Evolutionary conservation across 768 basidiomycete species (phyloP).

Genomic region (Leccinum rimulosum): DNA sequence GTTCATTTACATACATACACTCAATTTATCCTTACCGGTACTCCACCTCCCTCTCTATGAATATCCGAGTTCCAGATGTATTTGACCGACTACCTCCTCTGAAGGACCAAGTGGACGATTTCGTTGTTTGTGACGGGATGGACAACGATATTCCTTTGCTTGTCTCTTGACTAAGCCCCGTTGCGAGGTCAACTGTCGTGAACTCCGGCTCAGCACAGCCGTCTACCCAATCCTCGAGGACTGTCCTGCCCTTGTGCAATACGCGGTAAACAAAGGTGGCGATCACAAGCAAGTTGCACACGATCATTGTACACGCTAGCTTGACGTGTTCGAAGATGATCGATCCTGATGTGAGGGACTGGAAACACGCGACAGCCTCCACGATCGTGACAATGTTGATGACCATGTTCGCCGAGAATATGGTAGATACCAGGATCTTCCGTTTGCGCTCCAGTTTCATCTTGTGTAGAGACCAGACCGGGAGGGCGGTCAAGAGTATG

Average conservation of each 20-base stretch:
- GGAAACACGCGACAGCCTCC: constrained; percentile 9
- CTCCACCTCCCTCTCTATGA: not conserved
- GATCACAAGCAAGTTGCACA: constrained; percentile 26
- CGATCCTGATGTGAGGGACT: constrained; percentile 2
- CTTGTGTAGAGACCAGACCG: constrained; percentile 15
- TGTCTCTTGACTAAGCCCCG: not conserved
- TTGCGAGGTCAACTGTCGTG: constrained; percentile 12
- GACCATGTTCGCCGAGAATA: constrained; percentile 22
- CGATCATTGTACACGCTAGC: constrained; percentile 15
- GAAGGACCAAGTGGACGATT: constrained; percentile 12
- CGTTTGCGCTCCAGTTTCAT: constrained; percentile 15
- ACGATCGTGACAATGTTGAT: constrained; percentile 21
- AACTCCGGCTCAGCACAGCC: constrained; percentile 1
- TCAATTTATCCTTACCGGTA: not conserved
- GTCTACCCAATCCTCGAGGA: not conserved
- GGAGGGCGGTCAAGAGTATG: constrained; percentile 19
- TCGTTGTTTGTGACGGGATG: not conserved
- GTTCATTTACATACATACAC: not conserved
- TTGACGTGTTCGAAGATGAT: constrained; percentile 26
- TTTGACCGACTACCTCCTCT: constrained; percentile 1
- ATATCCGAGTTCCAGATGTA: not conserved
- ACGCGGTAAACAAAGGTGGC: constrained; percentile 19
- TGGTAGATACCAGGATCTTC: constrained; percentile 18
- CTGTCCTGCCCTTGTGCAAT: not conserved
- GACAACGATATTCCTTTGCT: not conserved